Evolutionary conservation across 2,329 filamentous ascomycete species (phyloP).

Genomic region (Ampelomyces quisqualis): DNA sequence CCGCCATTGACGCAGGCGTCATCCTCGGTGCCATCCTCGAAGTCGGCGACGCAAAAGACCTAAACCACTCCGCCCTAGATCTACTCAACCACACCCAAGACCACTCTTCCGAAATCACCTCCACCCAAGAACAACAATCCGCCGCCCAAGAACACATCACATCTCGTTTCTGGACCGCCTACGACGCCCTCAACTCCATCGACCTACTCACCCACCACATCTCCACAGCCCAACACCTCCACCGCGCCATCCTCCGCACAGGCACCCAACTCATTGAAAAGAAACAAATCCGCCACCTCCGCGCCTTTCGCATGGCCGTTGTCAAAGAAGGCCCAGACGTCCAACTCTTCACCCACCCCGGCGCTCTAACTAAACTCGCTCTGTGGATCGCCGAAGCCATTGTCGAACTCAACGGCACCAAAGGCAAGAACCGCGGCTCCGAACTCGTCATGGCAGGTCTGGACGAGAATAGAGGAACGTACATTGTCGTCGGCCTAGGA

Average conservation of each 20-base stretch:
- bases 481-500: slow-evolving; percentile 89
- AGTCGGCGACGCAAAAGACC: slow-evolving; percentile 65
- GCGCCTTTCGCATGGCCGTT: slow-evolving; percentile 91
- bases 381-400: slow-evolving; percentile 94
- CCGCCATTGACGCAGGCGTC: slow-evolving; percentile 90
- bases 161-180: slow-evolving; percentile 60
- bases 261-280: slow-evolving; percentile 91
- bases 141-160: slow-evolving; percentile 49
- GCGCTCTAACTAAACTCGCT: slow-evolving; percentile 88
- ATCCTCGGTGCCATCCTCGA: slow-evolving; percentile 90
- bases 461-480: slow-evolving; percentile 83
- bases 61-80: slow-evolving; percentile 36
- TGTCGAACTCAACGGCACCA: slow-evolving; percentile 75
- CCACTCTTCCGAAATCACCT: slow-evolving; percentile 25
- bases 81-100: slow-evolving; percentile 32
- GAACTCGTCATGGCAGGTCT: slow-evolving; percentile 88
- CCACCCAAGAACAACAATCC: slow-evolving; percentile 26
- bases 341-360: slow-evolving; percentile 86
- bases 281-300: slow-evolving; percentile 86
- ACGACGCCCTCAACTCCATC: slow-evolving; percentile 58
- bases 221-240: slow-evolving; percentile 81
- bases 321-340: slow-evolving; percentile 95
- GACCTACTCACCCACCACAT: slow-evolving; percentile 74
- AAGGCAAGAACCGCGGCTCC: slow-evolving; percentile 70
- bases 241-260: slow-evolving; percentile 89